A percentile compares a stretch with the other conserved stretches of the same genome.
These are phyloP conservation scores for Trichosanthes truncata DNA, from an alignment of 306 rosid genomes.

Conservation along the genomic window DNA sequence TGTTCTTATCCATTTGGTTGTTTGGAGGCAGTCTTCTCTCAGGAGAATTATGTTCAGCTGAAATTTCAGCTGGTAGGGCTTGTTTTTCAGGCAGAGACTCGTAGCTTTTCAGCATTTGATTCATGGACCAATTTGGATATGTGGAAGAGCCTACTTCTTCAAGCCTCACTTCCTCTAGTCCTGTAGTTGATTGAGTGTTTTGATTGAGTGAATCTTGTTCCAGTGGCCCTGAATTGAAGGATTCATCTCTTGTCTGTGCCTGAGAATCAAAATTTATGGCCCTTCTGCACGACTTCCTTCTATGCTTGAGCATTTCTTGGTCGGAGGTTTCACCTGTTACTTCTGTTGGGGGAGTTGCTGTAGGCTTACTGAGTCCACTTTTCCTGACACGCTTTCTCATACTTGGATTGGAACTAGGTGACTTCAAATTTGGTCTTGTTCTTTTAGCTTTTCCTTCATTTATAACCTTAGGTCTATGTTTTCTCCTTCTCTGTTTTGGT, in stretches of 20 bases:
- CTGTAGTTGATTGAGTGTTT: neutral
- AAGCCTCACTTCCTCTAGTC: neutral
- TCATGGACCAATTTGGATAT: slow-evolving; percentile 2
- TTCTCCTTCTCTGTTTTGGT: slow-evolving; percentile 9
- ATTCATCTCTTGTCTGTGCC: neutral
- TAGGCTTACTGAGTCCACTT: neutral
- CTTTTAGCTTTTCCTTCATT: slow-evolving; percentile 8
- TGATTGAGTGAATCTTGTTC: neutral
- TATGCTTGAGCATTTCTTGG: neutral
- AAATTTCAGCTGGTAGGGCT: neutral
- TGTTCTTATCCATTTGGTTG: neutral
- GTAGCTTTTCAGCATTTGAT: neutral
- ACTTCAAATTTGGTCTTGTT: neutral
- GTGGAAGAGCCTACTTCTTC: slow-evolving; percentile 11
- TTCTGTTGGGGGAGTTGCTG: slow-evolving; percentile 8
- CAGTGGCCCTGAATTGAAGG: neutral
- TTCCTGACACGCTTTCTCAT: slow-evolving; percentile 8
- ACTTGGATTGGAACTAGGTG: neutral
- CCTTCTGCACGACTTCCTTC: slow-evolving; percentile 13
- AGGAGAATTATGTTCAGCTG: neutral
- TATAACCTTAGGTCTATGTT: slow-evolving; percentile 18
- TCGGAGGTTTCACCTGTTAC: slow-evolving; percentile 8
- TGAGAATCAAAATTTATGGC: slow-evolving; percentile 10
- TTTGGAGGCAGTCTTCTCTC: neutral
- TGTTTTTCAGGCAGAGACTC: neutral